Conservation (phyloP, 768 basidiomycete species). For the Vararia minispora region DNA sequence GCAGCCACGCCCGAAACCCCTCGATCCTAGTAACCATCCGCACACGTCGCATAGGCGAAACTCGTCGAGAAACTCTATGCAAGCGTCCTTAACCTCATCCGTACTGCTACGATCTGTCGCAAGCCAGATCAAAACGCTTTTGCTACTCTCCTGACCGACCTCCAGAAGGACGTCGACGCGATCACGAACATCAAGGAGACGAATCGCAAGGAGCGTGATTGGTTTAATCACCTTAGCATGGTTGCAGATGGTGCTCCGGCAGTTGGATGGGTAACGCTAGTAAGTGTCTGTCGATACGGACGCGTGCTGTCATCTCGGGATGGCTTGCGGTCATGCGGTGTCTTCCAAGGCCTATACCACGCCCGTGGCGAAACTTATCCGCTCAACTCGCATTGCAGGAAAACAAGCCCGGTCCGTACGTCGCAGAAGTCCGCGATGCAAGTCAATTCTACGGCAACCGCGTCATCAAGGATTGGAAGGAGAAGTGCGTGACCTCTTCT, state of each 20-base stretch:
- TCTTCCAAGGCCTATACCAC: no score
- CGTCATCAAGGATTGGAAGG: constrained; percentile 87
- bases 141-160: constrained; percentile 48
- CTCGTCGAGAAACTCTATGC: constrained; percentile 58
- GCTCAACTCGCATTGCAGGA: constrained; percentile 25
- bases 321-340: no score
- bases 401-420: constrained; percentile 69
- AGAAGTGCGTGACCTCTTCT: constrained; percentile 49
- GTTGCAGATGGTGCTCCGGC: constrained; percentile 75
- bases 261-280: constrained; percentile 82
- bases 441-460: constrained; percentile 83
- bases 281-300: constrained; percentile 29
- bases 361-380: no score
- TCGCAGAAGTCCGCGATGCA: constrained; percentile 79
- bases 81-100: constrained; percentile 58
- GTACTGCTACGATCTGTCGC: constrained; percentile 58
- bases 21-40: no score
- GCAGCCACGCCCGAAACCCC: constrained; percentile 19
- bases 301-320: no score
- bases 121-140: constrained; percentile 63
- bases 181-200: constrained; percentile 78
- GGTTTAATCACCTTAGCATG: constrained; percentile 69
- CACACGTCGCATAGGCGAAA: constrained; percentile 56
- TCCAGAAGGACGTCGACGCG: constrained; percentile 61
- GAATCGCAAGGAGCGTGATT: constrained; percentile 68